Percentiles rank a stretch among this genome's conserved stretches.
phyloP scores from a whole-genome alignment of 2,329 filamentous ascomycete genomes.

The Sphaerulina populicola region DNA sequence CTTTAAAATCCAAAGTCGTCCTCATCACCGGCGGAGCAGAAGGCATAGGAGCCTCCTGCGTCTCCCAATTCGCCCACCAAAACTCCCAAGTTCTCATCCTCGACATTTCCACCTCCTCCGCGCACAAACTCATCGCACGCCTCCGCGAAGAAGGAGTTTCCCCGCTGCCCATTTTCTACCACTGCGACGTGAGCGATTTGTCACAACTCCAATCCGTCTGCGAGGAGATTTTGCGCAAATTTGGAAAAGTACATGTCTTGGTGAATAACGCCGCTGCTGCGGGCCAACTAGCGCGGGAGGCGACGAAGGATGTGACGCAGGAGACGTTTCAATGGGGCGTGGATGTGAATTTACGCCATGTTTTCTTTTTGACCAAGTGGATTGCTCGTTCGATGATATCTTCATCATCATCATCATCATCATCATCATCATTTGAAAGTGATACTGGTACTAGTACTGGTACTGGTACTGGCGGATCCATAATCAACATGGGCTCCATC shows the following conservation, averaged over 20 bases:
- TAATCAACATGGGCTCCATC: constrained; percentile 40
- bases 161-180: constrained; percentile 24
- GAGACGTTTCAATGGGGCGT: constrained; percentile 55
- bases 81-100: constrained; percentile 53
- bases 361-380: constrained; percentile 54
- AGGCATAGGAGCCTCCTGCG: constrained; percentile 55
- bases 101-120: constrained; percentile 49
- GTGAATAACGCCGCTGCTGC: constrained; percentile 54
- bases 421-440: too few species aligned
- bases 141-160: constrained; percentile 23
- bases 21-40: constrained; percentile 58
- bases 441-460: constrained; percentile 29
- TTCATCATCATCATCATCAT: constrained; percentile 21
- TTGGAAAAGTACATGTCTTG: constrained; percentile 49
- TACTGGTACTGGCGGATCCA: constrained; percentile 40
- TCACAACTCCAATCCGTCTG: constrained; percentile 45
- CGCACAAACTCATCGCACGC: constrained; percentile 40
- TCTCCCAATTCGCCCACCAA: constrained; percentile 50
- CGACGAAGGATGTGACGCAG: constrained; percentile 53
- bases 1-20: constrained; percentile 49
- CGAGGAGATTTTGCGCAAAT: constrained; percentile 36
- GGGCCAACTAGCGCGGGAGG: constrained; percentile 51
- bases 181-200: constrained; percentile 47
- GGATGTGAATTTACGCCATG: constrained; percentile 58
- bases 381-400: constrained; percentile 52